A percentile compares a stretch with the other conserved stretches of the same genome.
These are phyloP conservation scores for Aspergillus candidus DNA, from an alignment of 2,329 filamentous ascomycete species.

Conservation along the genomic window DNA sequence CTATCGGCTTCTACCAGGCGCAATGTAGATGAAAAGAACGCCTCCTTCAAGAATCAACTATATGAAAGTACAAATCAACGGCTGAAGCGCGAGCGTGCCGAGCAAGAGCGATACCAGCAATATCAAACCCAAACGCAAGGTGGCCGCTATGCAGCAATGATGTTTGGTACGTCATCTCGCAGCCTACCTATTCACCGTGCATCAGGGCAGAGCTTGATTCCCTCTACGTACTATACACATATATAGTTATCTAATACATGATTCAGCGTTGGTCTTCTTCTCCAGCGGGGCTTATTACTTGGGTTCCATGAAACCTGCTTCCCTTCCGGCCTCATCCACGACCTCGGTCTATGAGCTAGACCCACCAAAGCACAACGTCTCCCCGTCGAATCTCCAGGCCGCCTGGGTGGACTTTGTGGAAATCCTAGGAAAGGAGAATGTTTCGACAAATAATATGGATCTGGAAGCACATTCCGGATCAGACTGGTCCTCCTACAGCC, in stretches of 20 bases:
- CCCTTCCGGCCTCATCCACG: slow-evolving; percentile 50
- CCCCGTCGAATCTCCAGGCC: slow-evolving; percentile 54
- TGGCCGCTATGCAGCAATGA: slow-evolving; percentile 34
- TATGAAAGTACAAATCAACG: slow-evolving; percentile 57
- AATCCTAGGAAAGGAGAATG: slow-evolving; percentile 57
- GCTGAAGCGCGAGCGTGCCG: slow-evolving; percentile 52
- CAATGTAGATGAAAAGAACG: slow-evolving; percentile 25
- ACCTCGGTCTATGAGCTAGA: slow-evolving; percentile 45
- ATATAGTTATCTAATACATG: slow-evolving; percentile 7
- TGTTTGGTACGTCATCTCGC: slow-evolving; percentile 25
- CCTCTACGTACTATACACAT: slow-evolving; percentile 5
- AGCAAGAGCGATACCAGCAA: slow-evolving; percentile 48
- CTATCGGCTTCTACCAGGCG: slow-evolving; percentile 17
- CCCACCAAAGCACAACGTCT: slow-evolving; percentile 50
- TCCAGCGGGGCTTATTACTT: slow-evolving; percentile 51
- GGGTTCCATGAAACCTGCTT: slow-evolving; percentile 45
- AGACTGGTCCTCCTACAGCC: slow-evolving; percentile 54
- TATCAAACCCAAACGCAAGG: slow-evolving; percentile 37
- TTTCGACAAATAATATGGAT: slow-evolving; percentile 53
- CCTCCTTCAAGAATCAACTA: slow-evolving; percentile 55
- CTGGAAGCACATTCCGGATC: slow-evolving; percentile 54
- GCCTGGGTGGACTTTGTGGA: slow-evolving; percentile 59
- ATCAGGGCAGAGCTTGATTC: not conserved
- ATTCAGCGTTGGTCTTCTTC: slow-evolving; percentile 46
- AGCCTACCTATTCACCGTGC: not conserved